Base-by-base conservation (phyloP, 1,284 basidiomycete genomes). In the Sanghuangporus weigelae region DNA sequence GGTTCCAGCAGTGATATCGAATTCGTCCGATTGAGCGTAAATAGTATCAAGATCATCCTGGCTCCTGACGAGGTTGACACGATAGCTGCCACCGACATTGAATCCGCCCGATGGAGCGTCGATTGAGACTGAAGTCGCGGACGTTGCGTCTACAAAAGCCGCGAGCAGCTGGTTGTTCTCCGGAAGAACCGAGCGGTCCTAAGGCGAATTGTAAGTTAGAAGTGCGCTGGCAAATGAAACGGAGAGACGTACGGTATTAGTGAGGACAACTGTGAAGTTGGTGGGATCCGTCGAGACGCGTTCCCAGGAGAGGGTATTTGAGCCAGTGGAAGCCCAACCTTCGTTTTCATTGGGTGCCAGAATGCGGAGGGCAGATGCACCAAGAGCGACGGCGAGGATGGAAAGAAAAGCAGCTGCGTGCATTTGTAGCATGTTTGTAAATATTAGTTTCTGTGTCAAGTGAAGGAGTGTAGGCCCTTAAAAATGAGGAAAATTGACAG, bases 191-290 rank as follows among this genome's bases (percentile, higher is more conserved):
- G 26, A 53, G 19, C 63, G 65, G 62, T 78, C 73, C 74, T 74
- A 59, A 59, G 62, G 31, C 16, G 31, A 26, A 31, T 36, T 31
- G 12, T 46, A 7, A 46, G 12, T 2, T 46, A 21, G 2, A 14
- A n/a, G 7, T 19, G 21, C n/a, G 12, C 16, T 46, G 16, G 12
- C 16, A n/a, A 21, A 19, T 19, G 16, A 46, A 50, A 35, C 42
- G 36, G 19, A 6, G 10, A 12, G 16, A 73, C 79, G 67, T 63
- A 83, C 90, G 72, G 79, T 73, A 75, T 92, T 90, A 69, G 79
- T 79, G 59, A 94, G 79, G 59, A 91, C 75, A 57, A 83, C 79
- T 11, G 87, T 84, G 74, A 94, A 93, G 76, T 83, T 90, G 59
- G 65, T 51, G 0, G 82, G 72, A 70, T 93, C 90, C 19, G 87